phyloP scores from a whole-genome alignment of 192 early-diverging fungal genomes.

The Glomus cerebriforme region DNA sequence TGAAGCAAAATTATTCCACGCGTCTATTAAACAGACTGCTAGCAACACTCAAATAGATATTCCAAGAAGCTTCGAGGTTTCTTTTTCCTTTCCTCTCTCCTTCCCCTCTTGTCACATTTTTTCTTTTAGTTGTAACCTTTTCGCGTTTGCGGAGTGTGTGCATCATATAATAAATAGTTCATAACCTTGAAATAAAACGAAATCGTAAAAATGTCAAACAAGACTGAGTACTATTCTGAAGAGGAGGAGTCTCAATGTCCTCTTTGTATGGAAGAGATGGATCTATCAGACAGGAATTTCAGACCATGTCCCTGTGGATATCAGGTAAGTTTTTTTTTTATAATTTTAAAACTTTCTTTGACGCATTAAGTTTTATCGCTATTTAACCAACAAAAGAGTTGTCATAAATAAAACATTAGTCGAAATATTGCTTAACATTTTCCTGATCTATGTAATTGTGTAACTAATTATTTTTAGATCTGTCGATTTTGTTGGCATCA shows the following conservation, averaged over 20 bases:
- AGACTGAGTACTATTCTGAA: slow-evolving; percentile 47
- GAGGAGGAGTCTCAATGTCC: slow-evolving; percentile 97
- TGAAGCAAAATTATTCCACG: not conserved
- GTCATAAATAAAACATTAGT: not conserved
- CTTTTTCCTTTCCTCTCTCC: not conserved
- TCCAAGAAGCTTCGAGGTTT: not conserved
- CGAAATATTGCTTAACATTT: not conserved
- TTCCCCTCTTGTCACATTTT: not conserved
- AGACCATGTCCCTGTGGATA: slow-evolving; percentile 98
- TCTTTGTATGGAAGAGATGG: slow-evolving; percentile 98
- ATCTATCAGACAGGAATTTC: slow-evolving; percentile 94
- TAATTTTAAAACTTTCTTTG: not conserved
- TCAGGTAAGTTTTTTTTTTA: slow-evolving; percentile 64
- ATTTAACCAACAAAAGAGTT: not conserved
- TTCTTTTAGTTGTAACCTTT: not conserved
- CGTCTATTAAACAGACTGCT: not conserved
- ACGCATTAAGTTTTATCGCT: not conserved
- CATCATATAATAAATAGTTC: not conserved
- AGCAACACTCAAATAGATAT: not conserved
- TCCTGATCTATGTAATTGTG: slow-evolving; percentile 6
- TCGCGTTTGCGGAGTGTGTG: not conserved
- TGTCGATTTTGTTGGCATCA: slow-evolving; percentile 99
- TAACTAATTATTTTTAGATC: slow-evolving; percentile 62
- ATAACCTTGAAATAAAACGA: not conserved
- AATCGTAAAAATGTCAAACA: not conserved